Percentiles rank a stretch among this genome's conserved stretches.
These are phyloP conservation scores for Boletus chippewaensis DNA, from an alignment of 1,284 basidiomycete species.

Conservation along the genomic window DNA sequence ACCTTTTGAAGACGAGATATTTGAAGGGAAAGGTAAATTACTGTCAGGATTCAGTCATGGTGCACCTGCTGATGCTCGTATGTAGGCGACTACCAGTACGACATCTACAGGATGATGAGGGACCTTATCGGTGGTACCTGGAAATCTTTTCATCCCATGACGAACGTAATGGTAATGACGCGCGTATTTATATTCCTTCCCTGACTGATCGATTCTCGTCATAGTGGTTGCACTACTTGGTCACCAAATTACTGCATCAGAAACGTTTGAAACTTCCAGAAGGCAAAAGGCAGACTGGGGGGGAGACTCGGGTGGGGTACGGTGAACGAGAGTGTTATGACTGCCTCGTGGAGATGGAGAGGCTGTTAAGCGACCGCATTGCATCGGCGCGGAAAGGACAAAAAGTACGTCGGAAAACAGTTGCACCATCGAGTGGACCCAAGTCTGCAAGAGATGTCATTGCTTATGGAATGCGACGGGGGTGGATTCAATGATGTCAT, in stretches of 20 bases:
- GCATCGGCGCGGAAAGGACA: constrained; percentile 11
- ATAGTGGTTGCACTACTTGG: constrained; percentile 82
- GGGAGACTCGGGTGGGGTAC: constrained; percentile 14
- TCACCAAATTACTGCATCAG: constrained; percentile 58
- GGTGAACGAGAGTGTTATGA: constrained; percentile 30
- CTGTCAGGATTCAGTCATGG: not conserved
- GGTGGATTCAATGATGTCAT: constrained; percentile 23
- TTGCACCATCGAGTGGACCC: constrained; percentile 12
- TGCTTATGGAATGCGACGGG: constrained; percentile 21
- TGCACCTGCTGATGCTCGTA: constrained; percentile 5
- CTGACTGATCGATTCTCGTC: constrained; percentile 8
- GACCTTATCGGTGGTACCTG: constrained; percentile 55
- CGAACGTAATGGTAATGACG: constrained; percentile 78
- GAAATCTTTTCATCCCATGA: constrained; percentile 70
- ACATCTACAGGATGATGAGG: constrained; percentile 88
- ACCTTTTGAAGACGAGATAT: constrained; percentile 73
- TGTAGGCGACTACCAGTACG: constrained; percentile 86
- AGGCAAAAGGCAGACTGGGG: constrained; percentile 16
- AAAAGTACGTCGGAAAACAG: constrained; percentile 26
- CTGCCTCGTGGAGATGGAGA: constrained; percentile 32
- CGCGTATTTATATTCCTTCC: not conserved
- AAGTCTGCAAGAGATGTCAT: constrained; percentile 30
- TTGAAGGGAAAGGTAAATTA: constrained; percentile 71
- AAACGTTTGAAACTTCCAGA: constrained; percentile 58
- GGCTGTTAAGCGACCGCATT: constrained; percentile 23